phyloP scores from a whole-genome alignment of 2,329 filamentous ascomycete genomes.

The Hysterium pulicare region DNA sequence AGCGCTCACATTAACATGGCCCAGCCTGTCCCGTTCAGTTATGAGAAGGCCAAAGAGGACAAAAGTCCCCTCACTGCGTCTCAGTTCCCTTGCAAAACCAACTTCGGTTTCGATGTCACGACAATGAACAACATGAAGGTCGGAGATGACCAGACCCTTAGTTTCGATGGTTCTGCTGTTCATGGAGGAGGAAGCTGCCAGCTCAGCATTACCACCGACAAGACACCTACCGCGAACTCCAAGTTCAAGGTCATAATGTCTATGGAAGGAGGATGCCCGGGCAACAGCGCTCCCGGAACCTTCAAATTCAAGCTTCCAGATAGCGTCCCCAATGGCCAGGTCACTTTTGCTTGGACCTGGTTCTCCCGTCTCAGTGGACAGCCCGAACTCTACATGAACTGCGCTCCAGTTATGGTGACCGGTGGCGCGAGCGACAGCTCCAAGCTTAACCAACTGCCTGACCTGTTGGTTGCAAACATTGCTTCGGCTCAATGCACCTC shows the following conservation, averaged over 20 bases:
- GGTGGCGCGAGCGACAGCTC: constrained; percentile 49
- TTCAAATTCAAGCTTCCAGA: constrained; percentile 71
- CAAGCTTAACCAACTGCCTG: constrained; percentile 62
- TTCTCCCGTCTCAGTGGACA: constrained; percentile 76
- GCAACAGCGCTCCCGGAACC: constrained; percentile 49
- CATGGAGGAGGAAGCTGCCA: constrained; percentile 94
- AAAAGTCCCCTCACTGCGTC: constrained; percentile 61
- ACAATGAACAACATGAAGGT: constrained; percentile 53
- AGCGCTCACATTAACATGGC: constrained; percentile 74
- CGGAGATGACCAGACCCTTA: constrained; percentile 60
- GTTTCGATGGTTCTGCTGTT: constrained; percentile 68
- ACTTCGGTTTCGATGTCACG: constrained; percentile 28
- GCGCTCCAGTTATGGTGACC: constrained; percentile 68
- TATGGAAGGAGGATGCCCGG: constrained; percentile 81
- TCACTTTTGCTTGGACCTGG: constrained; percentile 89
- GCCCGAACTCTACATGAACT: constrained; percentile 97
- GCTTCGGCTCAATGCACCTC: constrained; percentile 53
- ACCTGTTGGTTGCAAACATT: constrained; percentile 73
- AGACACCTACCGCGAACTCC: constrained; percentile 51
- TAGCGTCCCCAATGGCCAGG: constrained; percentile 70
- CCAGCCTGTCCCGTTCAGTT: constrained; percentile 62
- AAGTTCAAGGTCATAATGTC: constrained; percentile 87
- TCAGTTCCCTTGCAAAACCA: constrained; percentile 70
- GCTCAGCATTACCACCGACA: constrained; percentile 67
- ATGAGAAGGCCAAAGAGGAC: constrained; percentile 40